These are phyloP conservation scores for Scopulariopsis brevicaulis DNA, from an alignment of 2,329 filamentous ascomycete genomes.

Conservation along the genomic window DNA sequence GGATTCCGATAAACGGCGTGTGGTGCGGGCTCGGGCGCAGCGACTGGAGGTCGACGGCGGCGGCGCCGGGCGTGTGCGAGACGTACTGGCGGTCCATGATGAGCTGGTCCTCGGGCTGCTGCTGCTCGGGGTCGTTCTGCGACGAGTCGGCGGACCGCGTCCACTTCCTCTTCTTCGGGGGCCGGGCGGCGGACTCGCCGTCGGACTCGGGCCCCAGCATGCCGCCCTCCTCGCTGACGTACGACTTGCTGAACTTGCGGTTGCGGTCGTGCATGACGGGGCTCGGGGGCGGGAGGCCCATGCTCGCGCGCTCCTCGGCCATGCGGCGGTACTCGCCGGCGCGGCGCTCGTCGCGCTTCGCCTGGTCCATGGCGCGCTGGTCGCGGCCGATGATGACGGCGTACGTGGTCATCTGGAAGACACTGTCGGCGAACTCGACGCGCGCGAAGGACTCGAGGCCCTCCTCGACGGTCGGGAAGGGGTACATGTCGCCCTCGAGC, in stretches of 20 bases:
- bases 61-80: constrained; percentile 46
- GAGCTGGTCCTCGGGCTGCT: constrained; percentile 16
- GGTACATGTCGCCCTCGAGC: constrained; percentile 17
- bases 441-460: constrained; percentile 44
- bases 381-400: constrained; percentile 64
- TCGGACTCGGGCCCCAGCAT: constrained; percentile 55
- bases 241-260: constrained; percentile 47
- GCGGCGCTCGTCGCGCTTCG: constrained; percentile 37
- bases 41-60: constrained; percentile 45
- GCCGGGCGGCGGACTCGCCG: constrained; percentile 35
- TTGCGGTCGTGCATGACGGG: constrained; percentile 37
- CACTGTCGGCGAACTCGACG: constrained; percentile 62
- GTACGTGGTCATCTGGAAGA: constrained; percentile 70
- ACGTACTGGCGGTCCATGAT: constrained; percentile 49
- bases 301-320: constrained; percentile 32
- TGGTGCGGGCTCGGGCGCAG: constrained; percentile 50
- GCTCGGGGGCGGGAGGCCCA: constrained; percentile 37
- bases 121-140: constrained; percentile 1
- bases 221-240: constrained; percentile 58
- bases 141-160: constrained; percentile 18
- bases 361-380: constrained; percentile 44
- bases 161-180: constrained; percentile 33
- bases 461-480: constrained; percentile 17
- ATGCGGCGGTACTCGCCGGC: constrained; percentile 30
- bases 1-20: constrained; percentile 59